phyloP scores from a whole-genome alignment of 768 basidiomycete genomes.

The Kwoniella mangroviensis region DNA sequence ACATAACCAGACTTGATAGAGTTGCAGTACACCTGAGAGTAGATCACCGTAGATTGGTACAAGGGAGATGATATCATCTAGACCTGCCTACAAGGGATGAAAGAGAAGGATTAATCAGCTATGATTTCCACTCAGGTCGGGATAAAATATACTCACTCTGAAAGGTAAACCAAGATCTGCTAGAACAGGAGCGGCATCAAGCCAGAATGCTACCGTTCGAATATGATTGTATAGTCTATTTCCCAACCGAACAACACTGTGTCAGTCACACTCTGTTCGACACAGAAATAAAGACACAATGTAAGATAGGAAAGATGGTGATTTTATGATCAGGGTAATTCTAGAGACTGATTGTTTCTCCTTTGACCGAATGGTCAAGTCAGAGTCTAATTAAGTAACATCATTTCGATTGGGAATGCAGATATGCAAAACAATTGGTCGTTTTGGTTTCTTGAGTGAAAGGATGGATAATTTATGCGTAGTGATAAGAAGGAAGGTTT shows the following conservation, averaged over 20 bases:
- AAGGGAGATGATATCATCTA: constrained; percentile 56
- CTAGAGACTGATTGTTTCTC: constrained; percentile 34
- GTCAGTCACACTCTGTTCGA: constrained; percentile 4
- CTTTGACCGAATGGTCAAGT: constrained; percentile 29
- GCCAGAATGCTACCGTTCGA: constrained; percentile 56
- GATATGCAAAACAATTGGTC: too few species aligned
- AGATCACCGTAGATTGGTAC: constrained; percentile 56
- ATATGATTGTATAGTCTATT: constrained; percentile 56
- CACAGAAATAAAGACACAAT: neutral
- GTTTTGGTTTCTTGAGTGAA: too few species aligned
- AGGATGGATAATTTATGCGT: neutral
- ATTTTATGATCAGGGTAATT: constrained; percentile 35
- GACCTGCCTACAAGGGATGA: constrained; percentile 42
- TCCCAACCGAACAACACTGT: neutral
- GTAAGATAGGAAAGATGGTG: neutral
- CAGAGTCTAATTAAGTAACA: constrained; percentile 52
- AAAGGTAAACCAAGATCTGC: constrained; percentile 57
- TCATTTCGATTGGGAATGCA: constrained; percentile 29
- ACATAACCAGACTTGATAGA: constrained; percentile 56
- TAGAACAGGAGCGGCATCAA: constrained; percentile 55
- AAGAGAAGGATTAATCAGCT: too few species aligned
- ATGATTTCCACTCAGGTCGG: too few species aligned
- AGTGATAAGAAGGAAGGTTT: too few species aligned
- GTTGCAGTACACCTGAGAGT: constrained; percentile 51
- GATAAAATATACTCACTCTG: constrained; percentile 54